Percentiles rank a stretch among this genome's conserved stretches.
phyloP scores from a whole-genome alignment of 495 filamentous ascomycete species.

The Wilcoxina mikolae region DNA sequence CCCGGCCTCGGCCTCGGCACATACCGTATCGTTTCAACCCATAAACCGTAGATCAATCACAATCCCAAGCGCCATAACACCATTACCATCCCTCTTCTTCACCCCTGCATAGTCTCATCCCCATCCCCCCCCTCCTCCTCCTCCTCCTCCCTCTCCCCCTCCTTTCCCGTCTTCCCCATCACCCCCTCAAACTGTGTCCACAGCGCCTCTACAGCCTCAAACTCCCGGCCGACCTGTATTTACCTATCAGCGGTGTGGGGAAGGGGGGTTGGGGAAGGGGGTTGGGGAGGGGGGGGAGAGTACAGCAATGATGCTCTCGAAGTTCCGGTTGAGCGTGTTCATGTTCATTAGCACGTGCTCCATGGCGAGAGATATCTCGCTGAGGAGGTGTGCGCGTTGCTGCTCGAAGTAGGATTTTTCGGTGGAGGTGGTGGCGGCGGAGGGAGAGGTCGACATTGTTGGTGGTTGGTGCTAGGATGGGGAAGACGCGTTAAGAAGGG shows the following conservation, averaged over 20 bases:
- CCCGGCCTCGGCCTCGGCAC: no score
- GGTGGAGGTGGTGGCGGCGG: constrained; percentile 7
- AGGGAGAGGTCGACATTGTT: neutral
- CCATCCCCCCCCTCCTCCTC: constrained; percentile 23
- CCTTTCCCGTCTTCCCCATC: constrained; percentile 59
- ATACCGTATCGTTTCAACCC: no score
- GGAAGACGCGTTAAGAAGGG: neutral
- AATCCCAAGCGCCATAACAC: no score
- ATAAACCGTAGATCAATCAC: no score
- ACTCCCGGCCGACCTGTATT: constrained; percentile 82
- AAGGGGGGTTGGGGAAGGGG: neutral
- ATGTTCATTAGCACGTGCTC: constrained; percentile 92
- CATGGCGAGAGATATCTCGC: constrained; percentile 33
- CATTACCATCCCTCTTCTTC: no score
- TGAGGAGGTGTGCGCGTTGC: constrained; percentile 24
- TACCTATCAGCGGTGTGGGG: neutral
- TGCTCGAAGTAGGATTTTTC: constrained; percentile 26
- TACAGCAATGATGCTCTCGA: constrained; percentile 87
- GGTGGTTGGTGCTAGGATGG: no score
- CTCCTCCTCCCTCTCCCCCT: constrained; percentile 31
- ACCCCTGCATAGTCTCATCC: neutral
- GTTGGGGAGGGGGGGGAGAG: constrained; percentile 15
- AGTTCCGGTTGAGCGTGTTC: constrained; percentile 80
- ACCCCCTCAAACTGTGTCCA: constrained; percentile 97
- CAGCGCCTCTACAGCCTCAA: constrained; percentile 85